A percentile compares a stretch with the other conserved stretches of the same genome.
Conservation (phyloP, 2,329 filamentous ascomycete genomes). For the Claviceps maximensis region DNA sequence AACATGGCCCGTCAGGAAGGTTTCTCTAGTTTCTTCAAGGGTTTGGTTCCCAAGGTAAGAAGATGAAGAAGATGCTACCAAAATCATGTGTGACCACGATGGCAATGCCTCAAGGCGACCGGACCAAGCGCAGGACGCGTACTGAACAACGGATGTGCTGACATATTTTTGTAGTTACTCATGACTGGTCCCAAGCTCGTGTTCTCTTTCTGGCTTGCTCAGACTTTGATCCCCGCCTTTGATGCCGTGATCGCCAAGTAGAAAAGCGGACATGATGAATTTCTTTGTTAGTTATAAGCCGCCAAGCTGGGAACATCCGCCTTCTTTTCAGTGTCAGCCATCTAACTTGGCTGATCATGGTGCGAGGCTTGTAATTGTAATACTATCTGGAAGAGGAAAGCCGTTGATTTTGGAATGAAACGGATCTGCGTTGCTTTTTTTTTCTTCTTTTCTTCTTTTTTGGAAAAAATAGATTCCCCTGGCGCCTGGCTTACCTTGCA, state of each 20-base stretch:
- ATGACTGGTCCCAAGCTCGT: constrained; percentile 99
- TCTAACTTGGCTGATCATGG: neutral
- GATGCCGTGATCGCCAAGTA: constrained; percentile 30
- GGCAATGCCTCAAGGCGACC: neutral
- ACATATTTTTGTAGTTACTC: constrained; percentile 45
- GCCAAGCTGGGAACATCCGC: neutral
- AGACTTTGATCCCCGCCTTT: constrained; percentile 93
- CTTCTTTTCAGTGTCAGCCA: neutral
- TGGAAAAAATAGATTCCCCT: neutral
- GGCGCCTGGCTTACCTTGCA: constrained; percentile 1
- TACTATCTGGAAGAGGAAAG: neutral
- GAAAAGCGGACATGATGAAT: neutral
- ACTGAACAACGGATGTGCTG: constrained; percentile 9
- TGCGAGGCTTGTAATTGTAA: neutral
- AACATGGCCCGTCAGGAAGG: constrained; percentile 94
- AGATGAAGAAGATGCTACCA: neutral
- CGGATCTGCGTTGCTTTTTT: neutral
- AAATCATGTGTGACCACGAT: neutral
- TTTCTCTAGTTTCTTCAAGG: constrained; percentile 86
- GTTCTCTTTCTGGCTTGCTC: constrained; percentile 98
- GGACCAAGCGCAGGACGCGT: neutral
- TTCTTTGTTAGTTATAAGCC: neutral
- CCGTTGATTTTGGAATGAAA: neutral
- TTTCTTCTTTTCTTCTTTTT: neutral
- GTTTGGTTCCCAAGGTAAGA: constrained; percentile 70